A percentile compares a stretch with the other conserved stretches of the same genome.
Conservation (phyloP, 352 stramenopile genomes). For the Aphanomyces invadans region DNA sequence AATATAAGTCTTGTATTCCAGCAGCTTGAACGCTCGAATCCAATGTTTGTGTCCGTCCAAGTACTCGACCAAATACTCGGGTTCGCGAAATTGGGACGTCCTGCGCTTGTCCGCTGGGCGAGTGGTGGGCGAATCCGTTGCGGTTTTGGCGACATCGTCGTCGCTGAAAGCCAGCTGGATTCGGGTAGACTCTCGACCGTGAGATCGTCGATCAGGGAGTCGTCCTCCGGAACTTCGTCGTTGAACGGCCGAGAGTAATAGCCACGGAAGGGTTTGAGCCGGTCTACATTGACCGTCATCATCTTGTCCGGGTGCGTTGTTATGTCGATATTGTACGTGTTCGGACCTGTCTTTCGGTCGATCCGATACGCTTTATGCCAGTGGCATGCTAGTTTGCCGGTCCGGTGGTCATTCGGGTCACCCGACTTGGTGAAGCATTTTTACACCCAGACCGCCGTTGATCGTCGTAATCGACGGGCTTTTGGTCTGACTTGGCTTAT, state of each 20-base stretch:
- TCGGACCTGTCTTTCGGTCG: not conserved
- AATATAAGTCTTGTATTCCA: not conserved
- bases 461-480: not conserved
- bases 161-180: not conserved
- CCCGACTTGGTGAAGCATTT: not conserved
- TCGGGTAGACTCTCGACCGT: not conserved
- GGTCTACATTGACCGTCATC: conserved; percentile 6
- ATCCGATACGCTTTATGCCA: not conserved
- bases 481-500: not conserved
- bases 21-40: not conserved
- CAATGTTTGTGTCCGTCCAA: not conserved
- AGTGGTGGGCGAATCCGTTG: not conserved
- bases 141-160: not conserved
- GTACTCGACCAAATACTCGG: not conserved
- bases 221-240: not conserved
- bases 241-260: conserved; percentile 4
- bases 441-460: not conserved
- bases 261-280: not conserved
- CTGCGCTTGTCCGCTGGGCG: not conserved
- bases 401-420: not conserved
- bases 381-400: not conserved
- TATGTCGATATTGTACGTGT: not conserved
- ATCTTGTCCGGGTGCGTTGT: not conserved
- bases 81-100: not conserved
- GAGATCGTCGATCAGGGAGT: not conserved